These are phyloP conservation scores for Trichoderma gamsii DNA, from an alignment of 495 filamentous ascomycete genomes.

Conservation along the genomic window DNA sequence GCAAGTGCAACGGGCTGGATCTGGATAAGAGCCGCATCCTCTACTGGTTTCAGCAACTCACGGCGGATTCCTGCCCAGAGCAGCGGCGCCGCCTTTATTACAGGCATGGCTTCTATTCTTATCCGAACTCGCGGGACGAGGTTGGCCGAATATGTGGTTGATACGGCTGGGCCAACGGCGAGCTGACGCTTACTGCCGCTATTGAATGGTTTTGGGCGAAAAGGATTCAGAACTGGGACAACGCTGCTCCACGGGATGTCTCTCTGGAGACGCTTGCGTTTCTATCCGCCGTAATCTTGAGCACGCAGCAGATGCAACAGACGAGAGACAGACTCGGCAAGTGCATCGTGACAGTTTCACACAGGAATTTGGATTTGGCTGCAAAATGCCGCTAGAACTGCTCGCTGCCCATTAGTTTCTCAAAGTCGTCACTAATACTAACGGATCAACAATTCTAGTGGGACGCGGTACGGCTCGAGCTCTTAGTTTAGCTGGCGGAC, in stretches of 20 bases:
- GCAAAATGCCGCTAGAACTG: not conserved
- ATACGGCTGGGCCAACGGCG: not conserved
- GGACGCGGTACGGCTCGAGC: constrained; percentile 13
- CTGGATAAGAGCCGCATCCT: not conserved
- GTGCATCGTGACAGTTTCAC: not conserved
- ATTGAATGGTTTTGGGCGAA: not conserved
- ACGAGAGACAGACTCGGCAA: not conserved
- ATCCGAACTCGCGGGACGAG: not conserved
- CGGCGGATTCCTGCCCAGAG: not conserved
- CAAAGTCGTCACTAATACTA: not conserved
- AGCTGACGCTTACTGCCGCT: constrained; percentile 2
- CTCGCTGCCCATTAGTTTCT: not conserved
- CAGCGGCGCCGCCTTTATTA: not conserved
- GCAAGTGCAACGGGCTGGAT: not conserved
- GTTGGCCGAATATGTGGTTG: not conserved
- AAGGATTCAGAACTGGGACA: not conserved
- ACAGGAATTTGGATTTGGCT: not conserved
- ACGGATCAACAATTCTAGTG: constrained; percentile 7
- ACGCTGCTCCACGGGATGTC: not conserved
- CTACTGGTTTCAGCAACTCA: not conserved
- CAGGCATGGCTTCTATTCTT: not conserved
- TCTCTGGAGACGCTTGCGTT: not conserved
- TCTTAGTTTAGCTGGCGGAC: constrained; percentile 6
- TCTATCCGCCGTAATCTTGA: not conserved
- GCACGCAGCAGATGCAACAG: not conserved